Evolutionary conservation across 177 flowering plant genomes (phyloP).

Genomic region (Vitis hybrid): DNA sequence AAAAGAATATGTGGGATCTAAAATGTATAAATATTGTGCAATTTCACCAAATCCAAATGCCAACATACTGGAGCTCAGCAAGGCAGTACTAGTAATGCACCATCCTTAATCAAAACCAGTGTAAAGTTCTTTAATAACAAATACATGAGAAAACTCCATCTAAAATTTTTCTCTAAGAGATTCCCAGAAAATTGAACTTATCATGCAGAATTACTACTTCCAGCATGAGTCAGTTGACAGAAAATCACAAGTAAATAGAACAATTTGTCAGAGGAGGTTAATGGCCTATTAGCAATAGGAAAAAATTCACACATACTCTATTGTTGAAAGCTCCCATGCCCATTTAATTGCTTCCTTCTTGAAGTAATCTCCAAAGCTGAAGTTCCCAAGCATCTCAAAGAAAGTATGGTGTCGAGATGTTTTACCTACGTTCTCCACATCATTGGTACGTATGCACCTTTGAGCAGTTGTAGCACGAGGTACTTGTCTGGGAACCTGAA

Average conservation of each 20-base stretch:
- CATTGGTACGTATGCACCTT: slow-evolving; percentile 92
- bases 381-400: slow-evolving; percentile 98
- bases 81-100: too few species aligned
- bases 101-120: too few species aligned
- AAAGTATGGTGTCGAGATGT: slow-evolving; percentile 91
- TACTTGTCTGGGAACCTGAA: slow-evolving; percentile 76
- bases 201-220: neutral
- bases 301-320: slow-evolving; percentile 56
- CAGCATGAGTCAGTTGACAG: neutral
- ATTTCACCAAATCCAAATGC: too few species aligned
- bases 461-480: slow-evolving; percentile 92
- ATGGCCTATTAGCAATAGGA: slow-evolving; percentile 3
- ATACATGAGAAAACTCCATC: neutral
- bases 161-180: neutral
- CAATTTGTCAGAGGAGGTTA: neutral
- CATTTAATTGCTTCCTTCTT: slow-evolving; percentile 91
- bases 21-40: too few species aligned
- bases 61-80: too few species aligned
- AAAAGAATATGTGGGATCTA: too few species aligned
- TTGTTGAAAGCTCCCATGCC: slow-evolving; percentile 97
- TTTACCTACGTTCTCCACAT: slow-evolving; percentile 91
- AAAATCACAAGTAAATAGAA: neutral
- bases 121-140: too few species aligned
- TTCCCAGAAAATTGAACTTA: too few species aligned
- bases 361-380: slow-evolving; percentile 98